Evolutionary conservation across 1,284 basidiomycete genomes (phyloP), one percentile per base, ranked within the genome.

Genomic region (Sanghuangporus weigelae): DNA sequence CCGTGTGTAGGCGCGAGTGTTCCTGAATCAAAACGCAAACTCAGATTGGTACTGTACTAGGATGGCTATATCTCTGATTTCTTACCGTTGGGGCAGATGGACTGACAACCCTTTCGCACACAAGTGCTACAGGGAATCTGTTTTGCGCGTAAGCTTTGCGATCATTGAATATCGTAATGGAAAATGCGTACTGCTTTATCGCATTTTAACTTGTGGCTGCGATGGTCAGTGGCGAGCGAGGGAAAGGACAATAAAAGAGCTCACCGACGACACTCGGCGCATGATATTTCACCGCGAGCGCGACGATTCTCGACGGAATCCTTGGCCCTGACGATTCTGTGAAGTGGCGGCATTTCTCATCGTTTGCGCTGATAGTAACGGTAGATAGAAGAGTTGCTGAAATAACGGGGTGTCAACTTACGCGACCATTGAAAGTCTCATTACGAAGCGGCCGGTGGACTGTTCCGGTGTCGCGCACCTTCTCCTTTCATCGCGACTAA

Each of bases 111-210:
- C 38, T 63, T 64, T 21, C 63, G 46, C 19, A 62, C 51, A 50
- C 65, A 66, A 5, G 65, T 62, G 23, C 57, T 58, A 35, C 65
- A 66, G 8, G 65, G 65, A 12, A 66, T 57, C 65, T 65, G n/a
- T 2, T 35, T 12, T 58, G 26, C 36, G 7, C 16, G 23, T 48
- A 49, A 19, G 19, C 23, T 19, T 3, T 16, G 50, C 10, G 31
- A 35, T n/a, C 16, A 48, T n/a, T 11, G 16, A 46, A 54, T 14
- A 38, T 10, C 31, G 44, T 4, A 19, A 62, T 57, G n/a, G n/a
- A 50, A 26, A 36, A 26, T 36, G 57, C 65, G 31, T 44, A 61
- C 62, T 6, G 65, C 57, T 56, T 63, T 64, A 61, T 66, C 63
- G 46, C 65, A 66, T 56, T 62, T 64, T 11, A 64, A 19, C 53